Base-by-base conservation (phyloP, 176 grass and related monocot species). In the Melocanna baccifera region DNA sequence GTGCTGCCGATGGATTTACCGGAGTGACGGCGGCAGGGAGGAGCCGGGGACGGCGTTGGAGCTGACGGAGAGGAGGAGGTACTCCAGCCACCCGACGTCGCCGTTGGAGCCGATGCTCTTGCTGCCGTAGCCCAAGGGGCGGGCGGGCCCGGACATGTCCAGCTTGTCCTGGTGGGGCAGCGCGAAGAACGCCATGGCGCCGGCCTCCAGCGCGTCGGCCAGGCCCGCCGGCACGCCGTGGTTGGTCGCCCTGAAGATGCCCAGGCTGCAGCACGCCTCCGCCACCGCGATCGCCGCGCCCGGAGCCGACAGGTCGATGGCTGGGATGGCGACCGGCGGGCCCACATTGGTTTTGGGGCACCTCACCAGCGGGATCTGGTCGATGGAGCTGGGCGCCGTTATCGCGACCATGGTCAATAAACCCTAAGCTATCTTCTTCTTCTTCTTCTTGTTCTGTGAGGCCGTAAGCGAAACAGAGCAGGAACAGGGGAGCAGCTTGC, bases 81-180 rank as follows among this genome's bases (percentile, higher is more conserved):
- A 97, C 88, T 97, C 94, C 0, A 97, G 73, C 94, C 94, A 94
- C 15, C 94, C 94, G 6, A 91, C 61, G 83, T 97, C 94, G 58
- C 94, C 94, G 89, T 92, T 94, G 13, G 40, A 32, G 23, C 94
- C 94, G 66, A 97, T 94, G 70, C 37, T 89, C 88, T 87, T 92
- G 87, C 88, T 97, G 22, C 94, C 92, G 69, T 97, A 97, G 13
- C 90, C 78, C 7, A 97, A 15, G 19, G 90, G 92, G 0, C 62
- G 52, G 0, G 89, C 84, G 11, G 80, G 76, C 71, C 68, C 65
- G 32, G 84, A 87, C 73, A 73, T 39, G 30, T 70, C 83, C 22
- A 86, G 28, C 92, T 97, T 97, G 5, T 94, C 90, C 42, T 55
- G 22, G 2, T 65, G 29, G 0, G 92, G 86, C 64, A 94, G 83